Percentiles rank a stretch among this genome's conserved stretches.
Conservation (phyloP, 352 stramenopile species). For the Phytophthora europaea region DNA sequence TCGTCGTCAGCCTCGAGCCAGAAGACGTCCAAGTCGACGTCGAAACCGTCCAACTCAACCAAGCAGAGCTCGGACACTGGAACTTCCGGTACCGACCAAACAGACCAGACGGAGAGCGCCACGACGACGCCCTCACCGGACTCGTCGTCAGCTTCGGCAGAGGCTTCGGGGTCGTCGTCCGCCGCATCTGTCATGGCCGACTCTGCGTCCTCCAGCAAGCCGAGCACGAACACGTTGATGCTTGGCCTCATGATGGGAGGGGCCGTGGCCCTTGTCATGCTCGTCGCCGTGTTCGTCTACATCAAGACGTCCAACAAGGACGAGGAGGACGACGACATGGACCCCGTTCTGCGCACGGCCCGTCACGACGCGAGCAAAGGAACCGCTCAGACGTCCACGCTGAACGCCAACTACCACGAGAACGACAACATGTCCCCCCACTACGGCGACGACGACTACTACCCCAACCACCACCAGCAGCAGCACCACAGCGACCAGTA, state of each 20-base stretch:
- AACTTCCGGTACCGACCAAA: neutral
- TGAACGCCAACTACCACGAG: conserved; percentile 43
- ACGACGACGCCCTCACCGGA: conserved; percentile 9
- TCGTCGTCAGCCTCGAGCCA: conserved; percentile 8
- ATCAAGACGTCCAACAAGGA: conserved; percentile 45
- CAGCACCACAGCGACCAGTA: conserved; percentile 28
- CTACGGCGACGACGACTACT: conserved; percentile 33
- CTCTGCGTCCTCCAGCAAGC: conserved; percentile 28
- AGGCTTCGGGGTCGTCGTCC: conserved; percentile 9
- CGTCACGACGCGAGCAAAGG: conserved; percentile 21
- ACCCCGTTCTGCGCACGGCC: conserved; percentile 27
- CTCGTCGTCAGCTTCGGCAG: conserved; percentile 26
- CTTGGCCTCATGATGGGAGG: conserved; percentile 60
- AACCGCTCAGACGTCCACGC: conserved; percentile 34
- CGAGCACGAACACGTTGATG: conserved; percentile 39
- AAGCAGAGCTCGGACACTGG: conserved; percentile 11
- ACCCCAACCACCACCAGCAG: conserved; percentile 11
- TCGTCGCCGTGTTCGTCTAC: conserved; percentile 64
- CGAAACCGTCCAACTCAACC: neutral
- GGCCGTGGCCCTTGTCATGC: conserved; percentile 54
- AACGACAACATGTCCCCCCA: conserved; percentile 45
- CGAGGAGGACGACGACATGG: conserved; percentile 51
- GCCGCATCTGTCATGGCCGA: conserved; percentile 42
- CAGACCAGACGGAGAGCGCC: conserved; percentile 1
- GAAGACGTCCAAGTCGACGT: conserved; percentile 4